Base-by-base conservation (phyloP, 352 stramenopile genomes). In the Phytopythium vexans region DNA sequence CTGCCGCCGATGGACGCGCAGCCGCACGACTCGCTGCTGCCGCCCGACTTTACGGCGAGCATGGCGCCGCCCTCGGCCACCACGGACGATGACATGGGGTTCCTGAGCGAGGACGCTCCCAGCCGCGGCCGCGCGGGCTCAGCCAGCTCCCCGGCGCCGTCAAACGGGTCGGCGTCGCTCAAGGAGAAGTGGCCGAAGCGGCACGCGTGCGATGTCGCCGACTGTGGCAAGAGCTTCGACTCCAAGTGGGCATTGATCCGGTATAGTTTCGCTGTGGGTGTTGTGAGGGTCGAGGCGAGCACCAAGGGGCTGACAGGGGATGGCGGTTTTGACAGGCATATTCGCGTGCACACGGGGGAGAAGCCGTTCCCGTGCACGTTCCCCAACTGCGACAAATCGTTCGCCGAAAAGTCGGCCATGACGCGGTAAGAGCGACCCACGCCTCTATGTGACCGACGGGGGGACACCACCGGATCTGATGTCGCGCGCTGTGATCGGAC, bases 371-470 rank as follows among this genome's bases (percentile, higher is more conserved):
- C 78, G 11, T 96, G 86, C 41, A 90, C 80, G 16, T 86, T 84
- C 59, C 71, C 76, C 9, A 77, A 84, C 42, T 96, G 86, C 46
- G 82, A 91, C 63, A 96, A 96, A 55, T 89, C 79, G 1, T 96
- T 96, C 60, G 86, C 84, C 8, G 82, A 94, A 58, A 96, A 96
- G 58, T 92, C 86, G 16, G 78, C 80, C 33, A 93, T 91, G 80
- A 93, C 80, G 8, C 76, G 82, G 77, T 89, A 73, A 46, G 16
- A 47, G 15, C 5, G 16, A 21, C 34, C 42, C 9, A 42, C 35
- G 10, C 46, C n/a, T 43, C 35, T 52, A 42, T 35, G 35, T 52
- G 46, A 42, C 46, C 42, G n/a, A 35, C 42, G 46, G 6, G 34
- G n/a, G 21, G 21, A 27, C 21, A 27, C 21, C 21, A 27, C 21